Base-by-base conservation (phyloP, 768 basidiomycete species). In the Pisolithus albus region DNA sequence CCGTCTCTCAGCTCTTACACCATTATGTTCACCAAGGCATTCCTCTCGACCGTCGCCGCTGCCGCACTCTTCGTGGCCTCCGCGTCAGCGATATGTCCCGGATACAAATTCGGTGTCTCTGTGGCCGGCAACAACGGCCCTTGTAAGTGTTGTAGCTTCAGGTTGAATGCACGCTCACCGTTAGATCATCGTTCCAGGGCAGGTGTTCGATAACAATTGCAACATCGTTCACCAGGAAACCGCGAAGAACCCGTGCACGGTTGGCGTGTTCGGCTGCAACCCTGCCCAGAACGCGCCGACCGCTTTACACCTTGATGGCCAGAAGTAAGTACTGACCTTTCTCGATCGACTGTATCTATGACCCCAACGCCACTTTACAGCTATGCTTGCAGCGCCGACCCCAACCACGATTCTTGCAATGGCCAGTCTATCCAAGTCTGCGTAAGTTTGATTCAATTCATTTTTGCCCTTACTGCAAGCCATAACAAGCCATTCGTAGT, bases 211-310 rank as follows among this genome's bases (percentile, higher is more conserved):
- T 49, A 54, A 57, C 54, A 55, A 15, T 44, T 70, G 67, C 62
- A 56, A 60, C 13, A 38, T 52, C 16, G 65, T 65, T 42, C 64
- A 67, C 47, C 55, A 61, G 0, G 43, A 67, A 41, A 65, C 60
- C n/a, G 64, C 67, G 37, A 64, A 46, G 23, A 70, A 69, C 47
- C 66, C 67, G 0, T 70, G 69, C 61, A 54, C 1, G 26, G 26
- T 7, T 26, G 26, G 26, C 7, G 26, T 26, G 26, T 26, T 26
- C 26, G 26, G 60, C 1, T 69, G 65, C 53, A 60, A 58, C 24
- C 55, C 66, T n/a, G 49, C 64, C 26, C 69, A 66, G 5, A 54
- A 67, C 44, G 56, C 62, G 3, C 59, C 58, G 47, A 60, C 53
- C 19, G 59, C 58, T 5, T 57, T 61, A 19, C 32, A 48, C 47